phyloP scores from a whole-genome alignment of 805 yeast genomes.

The Yarrowia osloensis region DNA sequence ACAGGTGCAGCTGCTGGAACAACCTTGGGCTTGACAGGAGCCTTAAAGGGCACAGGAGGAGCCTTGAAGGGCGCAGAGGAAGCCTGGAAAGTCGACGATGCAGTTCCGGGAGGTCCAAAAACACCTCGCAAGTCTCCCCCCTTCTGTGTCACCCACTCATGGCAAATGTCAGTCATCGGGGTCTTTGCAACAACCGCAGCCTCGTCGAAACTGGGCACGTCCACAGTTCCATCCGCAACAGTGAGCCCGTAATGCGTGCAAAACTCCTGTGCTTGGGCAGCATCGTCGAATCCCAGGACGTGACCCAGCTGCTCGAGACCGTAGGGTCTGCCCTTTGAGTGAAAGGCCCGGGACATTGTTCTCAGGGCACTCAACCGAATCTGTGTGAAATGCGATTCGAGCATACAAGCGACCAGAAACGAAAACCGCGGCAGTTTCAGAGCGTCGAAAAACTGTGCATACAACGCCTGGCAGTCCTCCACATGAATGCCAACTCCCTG shows the following conservation, averaged over 20 bases:
- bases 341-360: constrained; percentile 64
- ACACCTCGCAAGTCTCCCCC: background rate
- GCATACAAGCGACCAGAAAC: constrained; percentile 66
- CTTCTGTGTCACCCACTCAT: constrained; percentile 48
- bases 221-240: constrained; percentile 47
- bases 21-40: constrained; percentile 1
- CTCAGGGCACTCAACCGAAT: constrained; percentile 72
- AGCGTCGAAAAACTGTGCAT: constrained; percentile 59
- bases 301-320: constrained; percentile 50
- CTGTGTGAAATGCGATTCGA: constrained; percentile 80
- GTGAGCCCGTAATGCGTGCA: constrained; percentile 41
- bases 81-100: background rate
- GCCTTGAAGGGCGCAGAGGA: background rate
- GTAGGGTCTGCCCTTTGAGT: constrained; percentile 69
- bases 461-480: constrained; percentile 63
- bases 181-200: constrained; percentile 44
- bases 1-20: background rate
- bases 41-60: background rate
- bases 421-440: constrained; percentile 51
- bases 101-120: background rate
- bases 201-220: constrained; percentile 48
- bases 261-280: constrained; percentile 55
- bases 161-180: constrained; percentile 52
- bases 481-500: constrained; percentile 39
- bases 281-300: constrained; percentile 68